Percentiles rank a stretch among this genome's conserved stretches.
phyloP scores from a whole-genome alignment of 108 stramenopile species.

The Discostella pseudostelligera region DNA sequence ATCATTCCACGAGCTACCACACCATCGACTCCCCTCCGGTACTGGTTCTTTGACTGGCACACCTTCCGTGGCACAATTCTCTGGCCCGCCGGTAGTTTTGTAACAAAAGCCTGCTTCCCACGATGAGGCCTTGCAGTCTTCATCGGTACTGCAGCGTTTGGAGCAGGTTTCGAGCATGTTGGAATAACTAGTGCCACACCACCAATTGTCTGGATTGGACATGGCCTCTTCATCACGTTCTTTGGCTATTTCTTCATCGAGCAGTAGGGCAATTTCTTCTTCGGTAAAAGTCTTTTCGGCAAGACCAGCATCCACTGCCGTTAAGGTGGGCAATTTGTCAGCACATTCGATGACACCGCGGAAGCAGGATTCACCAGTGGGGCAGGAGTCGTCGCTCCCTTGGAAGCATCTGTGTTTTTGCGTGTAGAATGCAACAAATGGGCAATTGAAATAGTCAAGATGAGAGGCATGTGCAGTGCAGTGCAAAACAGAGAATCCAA shows the following conservation, averaged over 20 bases:
- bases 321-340: conserved; percentile 28
- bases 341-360: conserved; percentile 34
- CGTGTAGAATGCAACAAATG: no score
- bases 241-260: conserved; percentile 18
- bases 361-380: conserved; percentile 33
- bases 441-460: no score
- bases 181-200: conserved; percentile 35
- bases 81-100: conserved; percentile 36
- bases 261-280: conserved; percentile 31
- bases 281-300: conserved; percentile 25
- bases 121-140: conserved; percentile 20
- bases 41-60: conserved; percentile 19
- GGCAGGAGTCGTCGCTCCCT: conserved; percentile 29
- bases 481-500: no score
- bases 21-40: conserved; percentile 23
- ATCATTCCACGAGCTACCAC: conserved; percentile 40
- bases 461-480: no score
- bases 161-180: conserved; percentile 41
- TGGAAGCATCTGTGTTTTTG: conserved; percentile 12
- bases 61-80: conserved; percentile 34
- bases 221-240: conserved; percentile 31
- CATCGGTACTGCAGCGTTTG: conserved; percentile 35
- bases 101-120: conserved; percentile 35
- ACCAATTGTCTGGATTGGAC: conserved; percentile 40
- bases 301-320: conserved; percentile 35